Conservation (phyloP, 148 eudicot species). For the Rhododendron ferrugineum region DNA sequence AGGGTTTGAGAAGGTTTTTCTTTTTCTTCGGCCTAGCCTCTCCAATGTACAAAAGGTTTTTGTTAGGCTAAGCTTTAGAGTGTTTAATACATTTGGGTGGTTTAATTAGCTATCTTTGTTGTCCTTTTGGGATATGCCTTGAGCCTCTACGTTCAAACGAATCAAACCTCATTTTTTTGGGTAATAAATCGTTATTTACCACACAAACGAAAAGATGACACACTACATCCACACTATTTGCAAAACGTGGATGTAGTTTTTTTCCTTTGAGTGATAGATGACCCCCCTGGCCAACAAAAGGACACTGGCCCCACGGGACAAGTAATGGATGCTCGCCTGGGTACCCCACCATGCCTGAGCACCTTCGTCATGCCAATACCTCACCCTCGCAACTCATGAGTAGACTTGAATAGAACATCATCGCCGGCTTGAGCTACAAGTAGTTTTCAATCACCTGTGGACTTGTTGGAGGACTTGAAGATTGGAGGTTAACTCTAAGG, state of each 20-base stretch:
- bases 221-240: neutral
- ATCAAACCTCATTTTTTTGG: neutral
- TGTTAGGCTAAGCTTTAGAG: neutral
- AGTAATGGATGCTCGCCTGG: too few species aligned
- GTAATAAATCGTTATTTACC: too few species aligned
- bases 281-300: too few species aligned
- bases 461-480: too few species aligned
- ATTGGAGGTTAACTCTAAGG: too few species aligned
- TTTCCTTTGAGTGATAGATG: too few species aligned
- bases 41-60: neutral
- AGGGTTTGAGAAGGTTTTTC: neutral
- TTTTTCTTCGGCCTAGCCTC: neutral
- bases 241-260: too few species aligned
- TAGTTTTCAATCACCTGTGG: too few species aligned
- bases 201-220: neutral
- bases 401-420: neutral
- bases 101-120: neutral
- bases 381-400: neutral
- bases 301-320: too few species aligned
- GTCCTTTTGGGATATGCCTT: neutral
- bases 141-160: neutral
- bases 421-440: neutral
- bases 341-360: too few species aligned
- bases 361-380: neutral
- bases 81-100: neutral